phyloP scores from a whole-genome alignment of 2,329 filamentous ascomycete species.

The Polytolypa hystricis region DNA sequence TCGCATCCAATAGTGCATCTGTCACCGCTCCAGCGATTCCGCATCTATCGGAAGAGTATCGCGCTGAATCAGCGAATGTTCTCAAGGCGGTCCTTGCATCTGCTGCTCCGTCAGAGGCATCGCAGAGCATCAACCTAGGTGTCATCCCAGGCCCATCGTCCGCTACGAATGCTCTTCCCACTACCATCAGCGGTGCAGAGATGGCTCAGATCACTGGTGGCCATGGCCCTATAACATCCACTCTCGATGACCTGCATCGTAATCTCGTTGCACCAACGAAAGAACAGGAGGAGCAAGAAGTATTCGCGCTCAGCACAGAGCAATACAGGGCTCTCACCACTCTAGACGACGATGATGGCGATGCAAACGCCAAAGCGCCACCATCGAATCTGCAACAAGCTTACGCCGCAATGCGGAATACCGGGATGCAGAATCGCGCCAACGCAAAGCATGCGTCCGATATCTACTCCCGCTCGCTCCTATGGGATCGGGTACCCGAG shows the following conservation, averaged over 20 bases:
- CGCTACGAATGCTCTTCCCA: slow-evolving; percentile 17
- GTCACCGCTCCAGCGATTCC: slow-evolving; percentile 46
- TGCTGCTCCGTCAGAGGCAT: slow-evolving; percentile 30
- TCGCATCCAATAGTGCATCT: slow-evolving; percentile 71
- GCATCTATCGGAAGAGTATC: slow-evolving; percentile 36
- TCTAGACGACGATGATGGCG: slow-evolving; percentile 44
- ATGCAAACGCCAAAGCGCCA: slow-evolving; percentile 29
- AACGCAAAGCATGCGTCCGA: slow-evolving; percentile 55
- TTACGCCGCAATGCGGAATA: slow-evolving; percentile 63
- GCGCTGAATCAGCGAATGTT: slow-evolving; percentile 37
- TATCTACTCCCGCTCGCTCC: slow-evolving; percentile 81
- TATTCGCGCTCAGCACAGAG: slow-evolving; percentile 72
- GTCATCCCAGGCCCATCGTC: slow-evolving; percentile 15
- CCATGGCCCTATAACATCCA: slow-evolving; percentile 19
- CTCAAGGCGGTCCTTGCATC: slow-evolving; percentile 36
- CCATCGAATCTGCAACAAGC: slow-evolving; percentile 46
- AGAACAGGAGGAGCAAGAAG: slow-evolving; percentile 76
- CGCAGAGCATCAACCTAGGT: slow-evolving; percentile 40
- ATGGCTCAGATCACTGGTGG: slow-evolving; percentile 30
- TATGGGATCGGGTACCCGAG: slow-evolving; percentile 87
- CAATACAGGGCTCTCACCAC: slow-evolving; percentile 79
- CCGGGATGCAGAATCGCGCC: slow-evolving; percentile 51
- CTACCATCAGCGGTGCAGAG: slow-evolving; percentile 27
- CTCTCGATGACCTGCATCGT: slow-evolving; percentile 55
- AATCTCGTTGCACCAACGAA: slow-evolving; percentile 63